phyloP scores from a whole-genome alignment of 176 grass and related monocot genomes.

The sorghum (Sorghum bicolor) region Sorghum_bicolor_NCBIv3 NC_012879.2:53345001-53345500 shows the following conservation, averaged over 20 bases:
- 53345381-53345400: conserved; percentile 39
- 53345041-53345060: conserved; percentile 31
- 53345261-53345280: conserved; percentile 24
- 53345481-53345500: conserved; percentile 47
- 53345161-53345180: conserved; percentile 8
- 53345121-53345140: conserved; percentile 17
- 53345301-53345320: neutral
- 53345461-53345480: conserved; percentile 67
- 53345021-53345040: neutral
- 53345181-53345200: conserved; percentile 18
- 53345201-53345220: neutral
- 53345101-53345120: conserved; percentile 74
- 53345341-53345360: neutral
- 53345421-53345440: conserved; percentile 14
- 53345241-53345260: too few relatives aligned
- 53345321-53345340: neutral
- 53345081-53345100: conserved; percentile 30
- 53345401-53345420: conserved; percentile 26
- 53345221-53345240: neutral
- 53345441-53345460: neutral
- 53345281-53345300: conserved; percentile 6
- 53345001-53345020: neutral
- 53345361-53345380: conserved; percentile 9
- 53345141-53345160: neutral
- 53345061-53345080: conserved; percentile 60